phyloP scores from a whole-genome alignment of 441 rosid species.

The Populus hybrid region DNA sequence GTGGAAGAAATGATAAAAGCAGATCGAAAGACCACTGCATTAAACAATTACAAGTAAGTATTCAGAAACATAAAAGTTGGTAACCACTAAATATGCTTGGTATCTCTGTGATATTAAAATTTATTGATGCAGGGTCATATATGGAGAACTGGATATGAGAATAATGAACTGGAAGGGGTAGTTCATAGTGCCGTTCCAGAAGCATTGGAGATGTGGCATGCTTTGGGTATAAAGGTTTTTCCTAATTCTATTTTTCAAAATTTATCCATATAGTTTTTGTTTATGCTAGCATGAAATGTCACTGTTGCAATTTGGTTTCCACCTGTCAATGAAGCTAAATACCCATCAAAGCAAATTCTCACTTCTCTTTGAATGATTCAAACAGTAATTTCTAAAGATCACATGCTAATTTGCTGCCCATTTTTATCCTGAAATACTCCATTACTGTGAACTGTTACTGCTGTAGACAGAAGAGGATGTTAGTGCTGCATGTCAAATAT shows the following conservation, averaged over 20 bases:
- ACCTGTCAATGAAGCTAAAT: not conserved
- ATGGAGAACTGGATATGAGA: conserved; percentile 84
- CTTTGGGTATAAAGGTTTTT: conserved; percentile 71
- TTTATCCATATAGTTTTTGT: not conserved
- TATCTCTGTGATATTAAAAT: conserved; percentile 5
- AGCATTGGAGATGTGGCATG: conserved; percentile 85
- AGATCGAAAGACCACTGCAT: conserved; percentile 90
- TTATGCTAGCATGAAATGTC: not conserved
- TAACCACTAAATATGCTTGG: not conserved
- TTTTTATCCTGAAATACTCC: not conserved
- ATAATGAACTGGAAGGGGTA: conserved; percentile 63
- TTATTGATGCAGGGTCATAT: conserved; percentile 70
- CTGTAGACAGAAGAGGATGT: not conserved
- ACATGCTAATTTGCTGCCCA: not conserved
- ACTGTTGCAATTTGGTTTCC: not conserved
- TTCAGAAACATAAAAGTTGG: not conserved
- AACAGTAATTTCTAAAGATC: not conserved
- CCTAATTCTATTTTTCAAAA: not conserved
- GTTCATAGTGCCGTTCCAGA: conserved; percentile 82
- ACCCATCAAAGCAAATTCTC: not conserved
- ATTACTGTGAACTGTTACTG: not conserved
- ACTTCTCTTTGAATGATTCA: not conserved
- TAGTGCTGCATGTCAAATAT: not conserved
- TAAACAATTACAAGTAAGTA: conserved; percentile 87
- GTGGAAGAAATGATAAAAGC: conserved; percentile 91